Base-by-base conservation (phyloP, 1,284 basidiomycete species). In the Neonothopanus nambi region DNA sequence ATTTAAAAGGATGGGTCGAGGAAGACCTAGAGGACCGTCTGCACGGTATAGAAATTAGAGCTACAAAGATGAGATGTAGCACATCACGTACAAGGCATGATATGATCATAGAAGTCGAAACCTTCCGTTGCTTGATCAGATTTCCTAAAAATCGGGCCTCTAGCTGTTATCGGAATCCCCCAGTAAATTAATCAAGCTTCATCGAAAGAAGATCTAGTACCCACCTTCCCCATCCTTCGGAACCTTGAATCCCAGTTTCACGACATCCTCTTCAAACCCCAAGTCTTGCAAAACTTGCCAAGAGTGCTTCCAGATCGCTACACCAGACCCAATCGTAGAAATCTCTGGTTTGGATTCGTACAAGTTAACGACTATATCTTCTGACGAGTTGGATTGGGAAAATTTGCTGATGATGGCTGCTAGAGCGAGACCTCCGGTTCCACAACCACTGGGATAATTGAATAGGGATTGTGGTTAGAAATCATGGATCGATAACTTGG, bases 241-340 rank as follows among this genome's bases (percentile, higher is more conserved):
- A 12, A 62, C 40, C 41, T 57, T 59, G 56, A 60, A 65, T 48
- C 33, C 66, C 56, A 62, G 62, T 55, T 52, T 61, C 30, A 33
- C 57, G 1, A 74, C 59, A 30, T 70, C 64, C 12, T 64, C 63
- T 38, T 70, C 65, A 11, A 74, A 55, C 0, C 70, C 71, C 0
- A 74, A 62, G 11, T 63, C 54, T 51, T 71, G 65, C 56, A 74
- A 60, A 20, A 70, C 62, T 13, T 65, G 63, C 70, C 72, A 73
- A 1, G 72, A 72, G 40, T 71, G 65, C 38, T 70, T 69, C 72
- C 71, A 74, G 8, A 74, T 67, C 0, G 67, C 65, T 15, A 74
- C 69, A 1, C 69, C 72, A 2, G 69, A 67, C 1, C 73, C 72
- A 21, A 70, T 63, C 20, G 67, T 65, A 0, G 67, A 68, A 30